Percentiles rank a stretch among this genome's conserved stretches.
phyloP scores from a whole-genome alignment of 2,329 filamentous ascomycete species.

The Mollisiaceae sp. region DNA sequence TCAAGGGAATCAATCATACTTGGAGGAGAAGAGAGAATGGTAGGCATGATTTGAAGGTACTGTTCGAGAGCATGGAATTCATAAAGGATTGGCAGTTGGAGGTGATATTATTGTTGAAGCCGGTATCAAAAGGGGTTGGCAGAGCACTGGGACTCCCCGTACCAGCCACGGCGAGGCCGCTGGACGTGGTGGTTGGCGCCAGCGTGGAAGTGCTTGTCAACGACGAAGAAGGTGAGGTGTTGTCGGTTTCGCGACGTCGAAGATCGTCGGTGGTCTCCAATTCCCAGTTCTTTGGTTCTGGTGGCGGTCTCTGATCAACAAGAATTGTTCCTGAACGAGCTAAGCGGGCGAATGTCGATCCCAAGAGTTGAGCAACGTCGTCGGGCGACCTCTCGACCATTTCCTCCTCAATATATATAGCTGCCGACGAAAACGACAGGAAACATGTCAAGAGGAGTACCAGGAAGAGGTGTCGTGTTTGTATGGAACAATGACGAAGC shows the following conservation, averaged over 20 bases:
- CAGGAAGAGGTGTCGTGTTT: conserved; percentile 21
- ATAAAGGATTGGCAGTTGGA: conserved; percentile 39
- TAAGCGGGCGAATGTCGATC: conserved; percentile 37
- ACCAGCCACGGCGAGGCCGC: conserved; percentile 29
- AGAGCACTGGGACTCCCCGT: conserved; percentile 48
- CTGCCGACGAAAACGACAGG: conserved; percentile 34
- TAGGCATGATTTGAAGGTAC: conserved; percentile 62
- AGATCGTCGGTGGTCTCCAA: conserved; percentile 26
- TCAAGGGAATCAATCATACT: conserved; percentile 49
- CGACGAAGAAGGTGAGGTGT: conserved; percentile 11
- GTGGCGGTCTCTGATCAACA: conserved; percentile 39
- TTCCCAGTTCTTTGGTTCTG: conserved; percentile 9
- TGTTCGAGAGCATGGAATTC: conserved; percentile 37
- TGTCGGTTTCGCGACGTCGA: conserved; percentile 20
- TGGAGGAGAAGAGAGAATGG: conserved; percentile 84
- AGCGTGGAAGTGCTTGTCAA: conserved; percentile 16
- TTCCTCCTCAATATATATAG: conserved; percentile 34
- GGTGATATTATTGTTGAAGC: conserved; percentile 66
- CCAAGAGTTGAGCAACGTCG: conserved; percentile 26
- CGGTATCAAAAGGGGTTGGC: conserved; percentile 71
- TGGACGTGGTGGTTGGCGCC: conserved; percentile 25
- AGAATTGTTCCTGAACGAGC: conserved; percentile 40
- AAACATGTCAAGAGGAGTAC: conserved; percentile 35
- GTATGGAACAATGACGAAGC: conserved; percentile 22
- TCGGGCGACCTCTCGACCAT: conserved; percentile 34